These are phyloP conservation scores for Inga laurina DNA, from an alignment of 306 rosid genomes.

Conservation along the genomic window DNA sequence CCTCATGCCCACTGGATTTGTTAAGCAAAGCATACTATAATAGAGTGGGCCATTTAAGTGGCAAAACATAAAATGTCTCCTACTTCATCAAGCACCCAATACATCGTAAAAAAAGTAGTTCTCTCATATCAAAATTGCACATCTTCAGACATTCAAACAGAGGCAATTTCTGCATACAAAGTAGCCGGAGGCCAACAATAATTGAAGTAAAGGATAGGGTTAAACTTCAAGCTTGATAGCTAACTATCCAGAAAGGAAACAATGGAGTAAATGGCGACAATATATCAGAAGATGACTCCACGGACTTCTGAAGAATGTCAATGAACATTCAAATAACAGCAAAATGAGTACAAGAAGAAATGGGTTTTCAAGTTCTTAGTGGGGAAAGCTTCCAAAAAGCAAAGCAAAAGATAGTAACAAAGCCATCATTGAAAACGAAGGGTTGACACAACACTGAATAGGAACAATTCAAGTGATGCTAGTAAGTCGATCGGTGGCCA, in stretches of 20 bases:
- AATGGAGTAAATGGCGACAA: constrained; percentile 21
- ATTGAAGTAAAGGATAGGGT: constrained; percentile 35
- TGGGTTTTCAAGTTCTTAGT: no score
- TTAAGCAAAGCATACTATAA: constrained; percentile 9
- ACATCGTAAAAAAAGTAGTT: background rate
- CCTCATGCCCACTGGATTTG: background rate
- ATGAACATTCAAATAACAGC: constrained; percentile 28
- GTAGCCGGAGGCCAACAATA: constrained; percentile 32
- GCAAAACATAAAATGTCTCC: constrained; percentile 32
- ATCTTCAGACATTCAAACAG: background rate
- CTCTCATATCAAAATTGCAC: background rate
- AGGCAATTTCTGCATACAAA: constrained; percentile 14
- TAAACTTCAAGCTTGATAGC: constrained; percentile 35
- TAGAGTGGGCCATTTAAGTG: constrained; percentile 37
- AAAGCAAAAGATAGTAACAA: no score
- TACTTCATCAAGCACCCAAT: constrained; percentile 6
- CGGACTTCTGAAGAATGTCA: constrained; percentile 53
- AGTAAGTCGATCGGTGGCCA: constrained; percentile 1
- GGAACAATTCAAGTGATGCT: no score
- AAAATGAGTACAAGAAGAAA: no score
- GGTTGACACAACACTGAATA: no score
- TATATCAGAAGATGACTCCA: constrained; percentile 24
- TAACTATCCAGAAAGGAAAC: constrained; percentile 29
- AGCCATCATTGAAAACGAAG: no score
- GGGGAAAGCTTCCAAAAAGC: no score